phyloP scores from a whole-genome alignment of 805 yeast species.

The Pichia sporocuriosa region DNA sequence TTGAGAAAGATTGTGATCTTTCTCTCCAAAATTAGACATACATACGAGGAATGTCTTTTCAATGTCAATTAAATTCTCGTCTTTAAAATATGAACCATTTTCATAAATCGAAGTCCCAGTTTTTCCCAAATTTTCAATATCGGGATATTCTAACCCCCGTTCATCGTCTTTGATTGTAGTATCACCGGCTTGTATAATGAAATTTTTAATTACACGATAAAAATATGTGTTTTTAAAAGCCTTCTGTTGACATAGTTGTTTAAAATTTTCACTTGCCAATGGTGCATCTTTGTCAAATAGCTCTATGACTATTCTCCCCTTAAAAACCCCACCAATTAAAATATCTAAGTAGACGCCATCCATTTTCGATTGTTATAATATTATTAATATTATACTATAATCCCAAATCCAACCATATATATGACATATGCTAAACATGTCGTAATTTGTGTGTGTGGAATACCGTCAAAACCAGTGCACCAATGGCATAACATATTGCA shows the following conservation, averaged over 20 bases:
- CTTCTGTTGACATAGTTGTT: constrained; percentile 37
- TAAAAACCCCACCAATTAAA: constrained; percentile 30
- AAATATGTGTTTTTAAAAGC: constrained; percentile 41
- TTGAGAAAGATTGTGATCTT: constrained; percentile 51
- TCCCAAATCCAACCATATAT: too few species aligned
- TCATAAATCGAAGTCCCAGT: constrained; percentile 1
- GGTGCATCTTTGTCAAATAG: constrained; percentile 49
- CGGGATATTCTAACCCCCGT: constrained; percentile 32
- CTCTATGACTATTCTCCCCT: constrained; percentile 60
- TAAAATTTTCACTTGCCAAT: constrained; percentile 44
- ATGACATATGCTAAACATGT: too few species aligned
- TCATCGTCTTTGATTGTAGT: constrained; percentile 19
- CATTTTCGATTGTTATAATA: neutral
- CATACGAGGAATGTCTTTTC: constrained; percentile 48
- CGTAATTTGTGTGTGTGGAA: neutral
- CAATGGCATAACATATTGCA: neutral
- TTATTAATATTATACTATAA: too few species aligned
- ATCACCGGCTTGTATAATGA: constrained; percentile 69
- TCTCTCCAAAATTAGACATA: constrained; percentile 54
- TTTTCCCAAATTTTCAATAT: constrained; percentile 27
- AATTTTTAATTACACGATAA: constrained; percentile 60
- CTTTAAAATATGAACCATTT: constrained; percentile 37
- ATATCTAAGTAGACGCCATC: constrained; percentile 32
- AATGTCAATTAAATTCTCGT: constrained; percentile 47
- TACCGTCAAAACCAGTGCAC: neutral